Evolutionary conservation across 176 grass and related monocot species (phyloP).

Genomic region (Eragrostis nindensis): DNA sequence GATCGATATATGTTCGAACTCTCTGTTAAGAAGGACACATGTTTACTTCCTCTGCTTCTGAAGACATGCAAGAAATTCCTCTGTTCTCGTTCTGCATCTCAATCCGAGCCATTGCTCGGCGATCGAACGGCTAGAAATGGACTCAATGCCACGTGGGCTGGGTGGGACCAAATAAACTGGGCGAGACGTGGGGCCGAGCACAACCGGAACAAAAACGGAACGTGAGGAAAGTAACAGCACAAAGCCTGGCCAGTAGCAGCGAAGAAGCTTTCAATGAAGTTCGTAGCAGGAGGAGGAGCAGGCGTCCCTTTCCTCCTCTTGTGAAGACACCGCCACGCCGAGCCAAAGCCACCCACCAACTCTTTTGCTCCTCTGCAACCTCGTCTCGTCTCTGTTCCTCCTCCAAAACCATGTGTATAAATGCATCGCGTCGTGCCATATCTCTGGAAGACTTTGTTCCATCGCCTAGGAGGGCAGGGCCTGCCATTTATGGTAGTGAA

Average conservation of each 20-base stretch:
- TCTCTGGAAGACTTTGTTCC: too few species aligned
- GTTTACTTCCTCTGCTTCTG: too few species aligned
- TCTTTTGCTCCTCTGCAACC: background rate
- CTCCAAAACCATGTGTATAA: conserved; percentile 5
- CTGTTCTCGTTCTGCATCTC: background rate
- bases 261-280: background rate
- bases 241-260: background rate
- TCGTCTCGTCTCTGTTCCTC: background rate
- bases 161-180: background rate
- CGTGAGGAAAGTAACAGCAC: conserved; percentile 2
- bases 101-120: background rate
- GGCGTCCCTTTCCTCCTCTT: conserved; percentile 39
- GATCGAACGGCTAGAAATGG: background rate
- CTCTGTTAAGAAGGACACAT: background rate
- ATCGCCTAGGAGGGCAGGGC: background rate
- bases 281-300: background rate
- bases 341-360: conserved; percentile 50
- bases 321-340: conserved; percentile 45
- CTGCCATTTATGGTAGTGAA: conserved; percentile 17
- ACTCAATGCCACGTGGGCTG: background rate
- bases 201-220: conserved; percentile 8
- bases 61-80: background rate
- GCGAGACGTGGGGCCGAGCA: background rate
- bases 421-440: background rate
- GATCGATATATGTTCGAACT: too few species aligned